Percentiles rank a stretch among this genome's conserved stretches.
These are phyloP conservation scores for Fusarium sp. DNA, from an alignment of 2,329 filamentous ascomycete genomes.

Conservation along the genomic window DNA sequence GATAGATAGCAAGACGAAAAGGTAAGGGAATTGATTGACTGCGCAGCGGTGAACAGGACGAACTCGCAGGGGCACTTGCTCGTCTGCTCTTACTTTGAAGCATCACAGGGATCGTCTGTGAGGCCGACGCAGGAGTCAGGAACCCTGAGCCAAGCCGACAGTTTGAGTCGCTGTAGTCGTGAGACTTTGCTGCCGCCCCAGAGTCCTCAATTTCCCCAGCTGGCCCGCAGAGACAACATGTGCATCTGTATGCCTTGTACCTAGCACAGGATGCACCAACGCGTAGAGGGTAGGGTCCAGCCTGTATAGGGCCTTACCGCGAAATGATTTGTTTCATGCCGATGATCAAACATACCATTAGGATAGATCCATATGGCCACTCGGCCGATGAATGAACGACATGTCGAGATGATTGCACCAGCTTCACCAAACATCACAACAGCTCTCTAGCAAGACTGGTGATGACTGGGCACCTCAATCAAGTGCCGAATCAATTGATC, in stretches of 20 bases:
- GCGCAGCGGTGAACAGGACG: conserved; percentile 26
- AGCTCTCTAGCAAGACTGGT: not conserved
- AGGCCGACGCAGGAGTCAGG: conserved; percentile 1
- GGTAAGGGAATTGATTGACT: conserved; percentile 10
- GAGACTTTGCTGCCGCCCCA: conserved; percentile 7
- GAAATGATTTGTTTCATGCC: conserved; percentile 24
- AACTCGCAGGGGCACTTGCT: conserved; percentile 14
- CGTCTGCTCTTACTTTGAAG: not conserved
- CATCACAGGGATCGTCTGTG: not conserved
- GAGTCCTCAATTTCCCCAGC: conserved; percentile 1
- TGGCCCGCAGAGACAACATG: conserved; percentile 5
- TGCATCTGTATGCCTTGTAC: conserved; percentile 8
- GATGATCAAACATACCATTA: conserved; percentile 3
- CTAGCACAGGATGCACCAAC: not conserved
- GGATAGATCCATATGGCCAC: conserved; percentile 12
- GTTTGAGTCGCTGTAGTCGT: not conserved
- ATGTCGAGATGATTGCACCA: not conserved
- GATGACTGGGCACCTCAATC: not conserved
- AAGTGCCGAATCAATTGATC: conserved; percentile 7
- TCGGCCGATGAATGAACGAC: not conserved
- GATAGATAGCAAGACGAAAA: conserved; percentile 7
- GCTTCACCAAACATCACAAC: not conserved
- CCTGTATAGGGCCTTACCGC: conserved; percentile 15
- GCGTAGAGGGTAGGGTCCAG: not conserved
- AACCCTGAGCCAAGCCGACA: conserved; percentile 11